A percentile compares a stretch with the other conserved stretches of the same genome.
These are phyloP conservation scores for Ceriops zippeliana DNA, from an alignment of 345 rosid genomes.

Conservation along the genomic window DNA sequence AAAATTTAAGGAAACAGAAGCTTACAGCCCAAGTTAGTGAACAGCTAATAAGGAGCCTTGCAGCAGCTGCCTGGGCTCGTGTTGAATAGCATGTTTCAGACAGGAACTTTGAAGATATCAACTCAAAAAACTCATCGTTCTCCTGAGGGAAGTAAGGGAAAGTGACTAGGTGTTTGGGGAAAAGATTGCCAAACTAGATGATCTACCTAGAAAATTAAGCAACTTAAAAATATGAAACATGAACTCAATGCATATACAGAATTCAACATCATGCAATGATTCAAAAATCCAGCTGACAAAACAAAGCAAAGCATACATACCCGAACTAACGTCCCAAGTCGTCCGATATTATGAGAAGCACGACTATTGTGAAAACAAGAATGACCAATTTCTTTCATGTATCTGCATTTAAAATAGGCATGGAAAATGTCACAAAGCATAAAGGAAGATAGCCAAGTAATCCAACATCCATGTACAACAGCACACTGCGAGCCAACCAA, in stretches of 20 bases:
- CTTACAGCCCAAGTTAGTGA: conserved; percentile 68
- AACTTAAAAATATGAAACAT: background rate
- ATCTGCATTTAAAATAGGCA: conserved; percentile 34
- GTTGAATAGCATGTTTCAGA: conserved; percentile 71
- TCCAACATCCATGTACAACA: background rate
- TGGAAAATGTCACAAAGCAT: background rate
- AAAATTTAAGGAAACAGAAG: conserved; percentile 1
- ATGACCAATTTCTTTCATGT: conserved; percentile 48
- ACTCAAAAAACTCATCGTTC: conserved; percentile 93
- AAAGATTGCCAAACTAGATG: conserved; percentile 7
- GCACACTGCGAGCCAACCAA: no score
- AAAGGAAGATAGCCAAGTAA: background rate
- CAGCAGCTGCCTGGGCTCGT: conserved; percentile 78
- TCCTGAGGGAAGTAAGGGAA: conserved; percentile 47
- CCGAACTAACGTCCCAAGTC: conserved; percentile 68
- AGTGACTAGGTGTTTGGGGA: background rate
- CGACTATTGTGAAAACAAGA: conserved; percentile 53
- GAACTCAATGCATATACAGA: background rate
- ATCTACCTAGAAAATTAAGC: background rate
- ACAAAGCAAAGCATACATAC: conserved; percentile 30
- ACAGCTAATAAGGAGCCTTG: conserved; percentile 75
- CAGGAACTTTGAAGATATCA: conserved; percentile 79
- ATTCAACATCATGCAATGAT: background rate
- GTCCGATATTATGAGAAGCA: conserved; percentile 72
- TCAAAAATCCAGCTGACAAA: background rate